Conservation (phyloP, 2,329 filamentous ascomycete genomes). For the Cordyceps militaris region DNA sequence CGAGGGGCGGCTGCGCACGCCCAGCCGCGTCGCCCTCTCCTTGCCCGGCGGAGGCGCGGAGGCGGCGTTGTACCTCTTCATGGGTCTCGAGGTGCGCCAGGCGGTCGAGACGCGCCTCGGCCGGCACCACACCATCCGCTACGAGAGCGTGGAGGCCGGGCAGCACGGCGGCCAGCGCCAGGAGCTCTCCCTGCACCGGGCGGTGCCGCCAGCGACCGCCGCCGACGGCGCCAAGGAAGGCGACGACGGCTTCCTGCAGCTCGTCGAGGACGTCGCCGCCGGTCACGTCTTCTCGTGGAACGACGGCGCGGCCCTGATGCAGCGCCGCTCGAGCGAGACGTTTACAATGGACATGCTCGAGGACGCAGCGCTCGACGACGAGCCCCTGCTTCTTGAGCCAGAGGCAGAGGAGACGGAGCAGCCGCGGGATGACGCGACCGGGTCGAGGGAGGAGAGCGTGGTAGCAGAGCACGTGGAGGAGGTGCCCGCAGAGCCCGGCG, state of each 20-base stretch:
- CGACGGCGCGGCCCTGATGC: constrained; percentile 23
- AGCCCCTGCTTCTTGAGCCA: not conserved
- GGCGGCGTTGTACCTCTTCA: constrained; percentile 34
- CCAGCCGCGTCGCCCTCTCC: constrained; percentile 24
- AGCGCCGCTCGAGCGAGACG: constrained; percentile 21
- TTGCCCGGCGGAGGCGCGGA: constrained; percentile 19
- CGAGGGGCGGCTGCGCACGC: constrained; percentile 35
- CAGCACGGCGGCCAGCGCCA: constrained; percentile 44
- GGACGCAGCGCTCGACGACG: constrained; percentile 8
- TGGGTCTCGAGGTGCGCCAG: constrained; percentile 46
- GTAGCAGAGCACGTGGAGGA: not conserved
- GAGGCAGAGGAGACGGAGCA: not conserved
- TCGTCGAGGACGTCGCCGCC: constrained; percentile 24
- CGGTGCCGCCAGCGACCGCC: not conserved
- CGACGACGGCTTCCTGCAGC: constrained; percentile 20
- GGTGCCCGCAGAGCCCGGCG: not conserved
- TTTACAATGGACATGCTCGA: constrained; percentile 23
- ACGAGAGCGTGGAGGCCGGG: constrained; percentile 46
- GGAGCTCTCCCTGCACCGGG: constrained; percentile 40
- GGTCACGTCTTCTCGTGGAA: constrained; percentile 30
- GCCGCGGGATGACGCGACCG: not conserved
- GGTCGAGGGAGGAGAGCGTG: too few relatives aligned
- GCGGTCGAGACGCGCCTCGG: constrained; percentile 34
- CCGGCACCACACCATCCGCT: constrained; percentile 41
- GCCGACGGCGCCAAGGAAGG: not conserved